Conservation (phyloP, 2,329 filamentous ascomycete genomes). For the Teratosphaeria destructans region DNA sequence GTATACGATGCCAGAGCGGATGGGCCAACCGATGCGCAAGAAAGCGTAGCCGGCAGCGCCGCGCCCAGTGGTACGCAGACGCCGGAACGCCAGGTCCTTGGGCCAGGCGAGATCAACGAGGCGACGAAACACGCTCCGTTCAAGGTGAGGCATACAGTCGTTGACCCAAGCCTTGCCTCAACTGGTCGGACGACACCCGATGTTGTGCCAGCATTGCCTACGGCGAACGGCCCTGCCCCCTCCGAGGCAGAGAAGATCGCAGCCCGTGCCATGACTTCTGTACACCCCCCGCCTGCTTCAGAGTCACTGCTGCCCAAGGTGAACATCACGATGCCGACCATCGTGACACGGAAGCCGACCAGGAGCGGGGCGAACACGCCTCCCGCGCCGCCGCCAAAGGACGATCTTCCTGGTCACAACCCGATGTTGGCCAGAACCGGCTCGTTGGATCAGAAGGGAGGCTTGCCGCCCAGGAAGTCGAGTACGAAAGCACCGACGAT, state of each 20-base stretch:
- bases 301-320: constrained; percentile 2
- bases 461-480: background rate
- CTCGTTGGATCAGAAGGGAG: background rate
- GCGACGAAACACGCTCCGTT: constrained; percentile 12
- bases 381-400: constrained; percentile 7
- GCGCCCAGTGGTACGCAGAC: background rate
- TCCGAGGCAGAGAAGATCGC: constrained; percentile 1
- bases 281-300: background rate
- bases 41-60: background rate
- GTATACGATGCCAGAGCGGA: constrained; percentile 14
- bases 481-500: background rate
- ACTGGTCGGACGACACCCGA: background rate
- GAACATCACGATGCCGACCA: constrained; percentile 6
- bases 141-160: constrained; percentile 18
- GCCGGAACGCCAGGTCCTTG: background rate
- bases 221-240: background rate
- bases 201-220: background rate
- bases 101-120: constrained; percentile 5
- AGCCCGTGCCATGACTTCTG: constrained; percentile 4
- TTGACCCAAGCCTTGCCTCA: constrained; percentile 12
- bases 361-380: background rate
- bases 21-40: background rate
- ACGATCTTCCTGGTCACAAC: background rate
- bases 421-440: background rate
- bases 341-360: constrained; percentile 3